Evolutionary conservation across 192 early-diverging fungal species (phyloP).

Genomic region (Neocallimastix lanati): DNA sequence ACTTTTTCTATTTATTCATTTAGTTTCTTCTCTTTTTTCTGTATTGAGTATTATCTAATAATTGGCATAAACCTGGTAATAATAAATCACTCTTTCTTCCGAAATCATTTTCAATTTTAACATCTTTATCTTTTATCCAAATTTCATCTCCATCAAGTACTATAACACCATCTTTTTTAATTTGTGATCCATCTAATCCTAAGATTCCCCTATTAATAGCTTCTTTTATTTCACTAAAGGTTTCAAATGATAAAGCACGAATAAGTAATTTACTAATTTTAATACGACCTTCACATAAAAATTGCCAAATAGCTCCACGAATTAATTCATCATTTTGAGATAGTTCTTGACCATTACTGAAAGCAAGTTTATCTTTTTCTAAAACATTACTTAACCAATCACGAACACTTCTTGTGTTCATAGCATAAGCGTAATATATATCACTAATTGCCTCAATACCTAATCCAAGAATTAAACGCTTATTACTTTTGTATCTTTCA

Average conservation of each 20-base stretch:
- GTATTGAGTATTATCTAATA: neutral
- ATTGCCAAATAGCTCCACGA: neutral
- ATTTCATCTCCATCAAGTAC: neutral
- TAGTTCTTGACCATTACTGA: neutral
- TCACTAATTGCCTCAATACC: neutral
- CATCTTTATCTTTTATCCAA: neutral
- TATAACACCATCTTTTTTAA: neutral
- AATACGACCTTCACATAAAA: neutral
- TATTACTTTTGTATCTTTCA: neutral
- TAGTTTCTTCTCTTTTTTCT: neutral
- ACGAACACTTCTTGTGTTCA: neutral
- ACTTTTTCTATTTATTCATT: neutral
- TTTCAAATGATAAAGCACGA: neutral
- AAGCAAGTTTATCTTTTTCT: neutral
- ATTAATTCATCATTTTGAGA: neutral
- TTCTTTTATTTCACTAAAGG: neutral
- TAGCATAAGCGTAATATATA: neutral
- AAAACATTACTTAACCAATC: neutral
- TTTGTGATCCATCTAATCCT: neutral
- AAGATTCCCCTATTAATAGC: neutral
- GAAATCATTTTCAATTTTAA: neutral
- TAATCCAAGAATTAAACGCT: neutral
- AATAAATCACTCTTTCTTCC: neutral
- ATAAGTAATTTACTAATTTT: neutral
- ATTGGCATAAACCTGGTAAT: neutral